Conservation (phyloP, 805 yeast species). For the Metschnikowia borealis region DNA sequence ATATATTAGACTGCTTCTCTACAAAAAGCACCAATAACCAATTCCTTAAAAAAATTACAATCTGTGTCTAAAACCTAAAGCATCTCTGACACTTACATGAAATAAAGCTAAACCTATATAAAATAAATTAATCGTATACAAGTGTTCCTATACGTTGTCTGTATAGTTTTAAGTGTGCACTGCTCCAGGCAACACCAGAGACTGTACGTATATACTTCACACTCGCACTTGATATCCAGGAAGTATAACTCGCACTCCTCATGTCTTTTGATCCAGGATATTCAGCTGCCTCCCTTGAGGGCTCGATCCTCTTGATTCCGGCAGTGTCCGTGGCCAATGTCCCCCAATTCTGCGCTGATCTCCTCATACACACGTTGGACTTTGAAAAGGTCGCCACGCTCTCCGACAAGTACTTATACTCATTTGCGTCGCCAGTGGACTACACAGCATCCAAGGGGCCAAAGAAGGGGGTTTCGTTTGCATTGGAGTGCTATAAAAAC, state of each 20-base stretch:
- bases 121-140: no score
- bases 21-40: no score
- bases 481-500: slow-evolving; percentile 61
- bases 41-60: no score
- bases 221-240: not conserved
- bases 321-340: slow-evolving; percentile 84
- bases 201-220: not conserved
- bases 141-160: no score
- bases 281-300: slow-evolving; percentile 10
- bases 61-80: no score
- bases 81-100: no score
- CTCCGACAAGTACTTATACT: slow-evolving; percentile 62
- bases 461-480: slow-evolving; percentile 47
- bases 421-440: slow-evolving; percentile 82
- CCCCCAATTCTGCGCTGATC: slow-evolving; percentile 77
- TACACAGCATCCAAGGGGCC: slow-evolving; percentile 17
- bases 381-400: slow-evolving; percentile 51
- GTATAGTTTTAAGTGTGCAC: no score
- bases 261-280: slow-evolving; percentile 8
- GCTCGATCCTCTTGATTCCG: slow-evolving; percentile 61
- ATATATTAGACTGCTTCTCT: no score
- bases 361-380: slow-evolving; percentile 60
- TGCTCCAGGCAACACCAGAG: not conserved
- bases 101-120: no score
- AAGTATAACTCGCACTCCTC: not conserved